Base-by-base conservation (phyloP, 176 grass and related monocot species). In the Raddia guianensis region DNA sequence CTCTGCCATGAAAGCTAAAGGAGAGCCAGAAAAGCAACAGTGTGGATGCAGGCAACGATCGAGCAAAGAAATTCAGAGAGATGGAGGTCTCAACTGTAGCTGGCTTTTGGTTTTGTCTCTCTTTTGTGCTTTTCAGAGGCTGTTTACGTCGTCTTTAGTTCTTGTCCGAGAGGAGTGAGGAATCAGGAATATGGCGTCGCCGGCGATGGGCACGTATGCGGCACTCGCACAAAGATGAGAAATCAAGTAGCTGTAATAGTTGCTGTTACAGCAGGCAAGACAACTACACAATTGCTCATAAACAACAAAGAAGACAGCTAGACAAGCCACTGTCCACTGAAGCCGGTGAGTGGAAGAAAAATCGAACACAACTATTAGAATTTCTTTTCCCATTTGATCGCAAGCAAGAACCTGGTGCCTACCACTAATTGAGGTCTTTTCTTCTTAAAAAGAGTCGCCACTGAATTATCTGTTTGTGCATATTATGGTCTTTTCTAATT, bases 141-240 rank as follows among this genome's bases (percentile, higher is more conserved):
- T 27, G 45, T 53, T 43, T 14, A 27, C 70, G 70, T 76, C 51
- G 79, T 59, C 83, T 64, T 46, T 60, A 14, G 66, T 52, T 8
- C 8, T 15, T 68, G 48, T 72, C 19, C 6, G 0, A 34, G 83
- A 73, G 27, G 68, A 73, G 66, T n/a, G 63, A 14, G 51, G 66
- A 62, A 81, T n/a, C 53, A 14, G 51, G 66, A 62, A 81, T 81
- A 81, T 62, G 77, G 78, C 83, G 19, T 43, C 75, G 14, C 9
- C 69, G 77, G 44, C 47, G 78, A 69, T 16, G 79, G 48, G 35
- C 85, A 75, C 85, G 77, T 86, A 52, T 35, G 20, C 61, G 63
- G 55, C 47, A 49, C 51, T 63, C 64, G 76, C 18, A 32, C 11
- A 13, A 60, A 33, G 6, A 32, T n/a, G 3, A 0, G 85, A 66